Evolutionary conservation across 148 eudicot species (phyloP).

Genomic region (Diospyros lotus): DNA sequence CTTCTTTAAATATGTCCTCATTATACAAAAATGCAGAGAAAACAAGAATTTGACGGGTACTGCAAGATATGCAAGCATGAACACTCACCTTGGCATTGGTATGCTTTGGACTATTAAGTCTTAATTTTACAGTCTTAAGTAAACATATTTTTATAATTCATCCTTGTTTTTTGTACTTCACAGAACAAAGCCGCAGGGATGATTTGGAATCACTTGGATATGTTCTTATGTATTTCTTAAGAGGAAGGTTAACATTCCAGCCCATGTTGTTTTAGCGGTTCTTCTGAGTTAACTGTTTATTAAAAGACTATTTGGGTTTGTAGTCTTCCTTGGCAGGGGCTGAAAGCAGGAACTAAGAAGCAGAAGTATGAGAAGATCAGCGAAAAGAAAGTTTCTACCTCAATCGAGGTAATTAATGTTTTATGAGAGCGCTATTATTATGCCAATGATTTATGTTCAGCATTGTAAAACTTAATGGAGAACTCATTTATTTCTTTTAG

Average conservation of each 20-base stretch:
- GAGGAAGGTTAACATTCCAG: slow-evolving; percentile 58
- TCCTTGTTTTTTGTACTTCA: slow-evolving; percentile 15
- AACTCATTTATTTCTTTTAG: slow-evolving; percentile 26
- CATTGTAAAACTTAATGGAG: slow-evolving; percentile 6
- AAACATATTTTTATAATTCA: not conserved
- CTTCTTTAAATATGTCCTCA: not conserved
- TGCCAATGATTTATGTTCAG: slow-evolving; percentile 2
- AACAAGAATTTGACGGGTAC: slow-evolving; percentile 88
- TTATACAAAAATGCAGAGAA: slow-evolving; percentile 43
- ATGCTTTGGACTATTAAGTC: slow-evolving; percentile 13
- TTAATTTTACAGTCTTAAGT: not conserved
- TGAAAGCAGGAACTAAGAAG: slow-evolving; percentile 85
- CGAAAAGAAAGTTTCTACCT: slow-evolving; percentile 83
- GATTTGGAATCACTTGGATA: slow-evolving; percentile 87
- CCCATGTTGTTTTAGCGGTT: slow-evolving; percentile 1
- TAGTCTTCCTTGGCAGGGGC: slow-evolving; percentile 96
- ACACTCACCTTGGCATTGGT: slow-evolving; percentile 89
- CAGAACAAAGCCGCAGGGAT: slow-evolving; percentile 91
- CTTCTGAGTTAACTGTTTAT: slow-evolving; percentile 1
- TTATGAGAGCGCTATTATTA: not conserved
- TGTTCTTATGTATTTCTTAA: slow-evolving; percentile 80
- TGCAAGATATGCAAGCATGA: slow-evolving; percentile 88
- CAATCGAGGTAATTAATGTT: slow-evolving; percentile 60
- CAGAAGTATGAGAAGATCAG: slow-evolving; percentile 87
- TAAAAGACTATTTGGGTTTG: slow-evolving; percentile 21